A percentile compares a stretch with the other conserved stretches of the same genome.
phyloP scores from a whole-genome alignment of 768 basidiomycete genomes.

The Phylloporus sp. region DNA sequence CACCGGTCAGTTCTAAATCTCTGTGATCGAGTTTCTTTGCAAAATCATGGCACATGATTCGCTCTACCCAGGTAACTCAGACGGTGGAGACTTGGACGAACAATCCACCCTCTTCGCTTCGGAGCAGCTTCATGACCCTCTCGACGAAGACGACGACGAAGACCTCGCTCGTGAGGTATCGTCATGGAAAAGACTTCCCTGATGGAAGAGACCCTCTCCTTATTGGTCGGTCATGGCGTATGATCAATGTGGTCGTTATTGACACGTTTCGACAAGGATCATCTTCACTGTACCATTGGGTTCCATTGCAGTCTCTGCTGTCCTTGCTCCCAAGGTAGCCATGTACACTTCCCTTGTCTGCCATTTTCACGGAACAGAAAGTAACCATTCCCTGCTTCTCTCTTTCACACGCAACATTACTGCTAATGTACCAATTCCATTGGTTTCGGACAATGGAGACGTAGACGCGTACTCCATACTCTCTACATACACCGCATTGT shows the following conservation, averaged over 20 bases:
- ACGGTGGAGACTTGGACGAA: slow-evolving; percentile 40
- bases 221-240: slow-evolving; percentile 50
- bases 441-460: no score
- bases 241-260: not conserved
- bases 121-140: slow-evolving; percentile 6
- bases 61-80: slow-evolving; percentile 42
- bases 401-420: not conserved
- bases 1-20: no score
- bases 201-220: slow-evolving; percentile 74
- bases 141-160: slow-evolving; percentile 24
- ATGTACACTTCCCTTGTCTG: slow-evolving; percentile 73
- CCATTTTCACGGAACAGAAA: slow-evolving; percentile 55
- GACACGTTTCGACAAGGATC: slow-evolving; percentile 42
- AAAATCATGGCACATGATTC: slow-evolving; percentile 19
- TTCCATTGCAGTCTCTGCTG: slow-evolving; percentile 50
- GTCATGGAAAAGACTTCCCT: slow-evolving; percentile 41
- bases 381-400: not conserved
- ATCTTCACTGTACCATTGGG: slow-evolving; percentile 49
- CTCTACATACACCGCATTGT: not conserved
- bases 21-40: no score
- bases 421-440: not conserved
- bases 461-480: no score
- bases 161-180: slow-evolving; percentile 26
- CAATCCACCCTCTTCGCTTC: slow-evolving; percentile 33
- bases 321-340: slow-evolving; percentile 67